Percentiles rank a stretch among this genome's conserved stretches.
Conservation (phyloP, 176 grass and related monocot species). For the Avena sativa region DNA sequence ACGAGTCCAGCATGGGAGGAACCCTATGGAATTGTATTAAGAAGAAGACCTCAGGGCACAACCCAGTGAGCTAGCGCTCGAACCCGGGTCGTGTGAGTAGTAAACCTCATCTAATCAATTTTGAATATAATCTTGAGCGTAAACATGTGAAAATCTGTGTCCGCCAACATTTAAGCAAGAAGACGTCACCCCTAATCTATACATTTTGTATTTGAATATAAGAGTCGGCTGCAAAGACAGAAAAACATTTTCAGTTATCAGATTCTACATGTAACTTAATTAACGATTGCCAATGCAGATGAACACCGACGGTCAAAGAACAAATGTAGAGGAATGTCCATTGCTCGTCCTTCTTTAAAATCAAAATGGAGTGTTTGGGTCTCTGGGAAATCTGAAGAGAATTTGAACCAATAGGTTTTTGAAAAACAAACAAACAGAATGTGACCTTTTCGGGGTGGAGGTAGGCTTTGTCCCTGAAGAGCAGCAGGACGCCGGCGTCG, state of each 20-base stretch:
- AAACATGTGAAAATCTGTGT: constrained; percentile 14
- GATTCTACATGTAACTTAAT: neutral
- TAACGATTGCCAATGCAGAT: neutral
- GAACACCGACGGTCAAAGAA: no score
- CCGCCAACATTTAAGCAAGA: neutral
- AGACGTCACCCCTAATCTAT: neutral
- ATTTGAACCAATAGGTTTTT: neutral
- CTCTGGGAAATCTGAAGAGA: neutral
- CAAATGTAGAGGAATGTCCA: neutral
- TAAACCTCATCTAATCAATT: neutral
- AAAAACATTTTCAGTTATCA: neutral
- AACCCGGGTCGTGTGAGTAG: no score
- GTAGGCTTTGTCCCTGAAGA: constrained; percentile 74
- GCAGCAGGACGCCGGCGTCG: constrained; percentile 64
- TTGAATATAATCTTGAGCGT: neutral
- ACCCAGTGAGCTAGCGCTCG: no score
- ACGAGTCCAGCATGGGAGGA: no score
- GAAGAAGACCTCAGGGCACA: no score
- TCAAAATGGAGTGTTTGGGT: neutral
- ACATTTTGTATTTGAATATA: neutral
- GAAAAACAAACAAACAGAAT: neutral
- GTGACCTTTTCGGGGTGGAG: constrained; percentile 72
- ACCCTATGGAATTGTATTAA: no score
- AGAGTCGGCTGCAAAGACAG: neutral
- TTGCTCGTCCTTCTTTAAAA: neutral